Evolutionary conservation across 257 asterid genomes (phyloP).

Genomic region (Oldenlandia corymbosa): DNA sequence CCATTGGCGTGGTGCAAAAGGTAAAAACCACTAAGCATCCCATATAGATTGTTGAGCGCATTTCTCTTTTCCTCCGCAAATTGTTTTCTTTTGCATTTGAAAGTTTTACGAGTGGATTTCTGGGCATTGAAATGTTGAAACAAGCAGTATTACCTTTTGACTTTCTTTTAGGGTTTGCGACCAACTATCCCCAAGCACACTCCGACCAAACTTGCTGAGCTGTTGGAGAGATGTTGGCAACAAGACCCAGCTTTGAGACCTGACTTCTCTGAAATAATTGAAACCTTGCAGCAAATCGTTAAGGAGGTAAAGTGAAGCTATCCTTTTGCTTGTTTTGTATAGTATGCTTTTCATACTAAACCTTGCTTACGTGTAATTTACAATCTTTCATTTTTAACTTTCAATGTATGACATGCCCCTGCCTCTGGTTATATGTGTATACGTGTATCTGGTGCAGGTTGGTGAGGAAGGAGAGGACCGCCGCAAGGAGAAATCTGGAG

Average conservation of each 20-base stretch:
- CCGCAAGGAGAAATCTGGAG: conserved; percentile 76
- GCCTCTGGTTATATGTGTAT: no score
- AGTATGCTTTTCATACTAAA: no score
- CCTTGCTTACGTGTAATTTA: no score
- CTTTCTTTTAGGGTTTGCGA: conserved; percentile 59
- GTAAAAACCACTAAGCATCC: conserved; percentile 28
- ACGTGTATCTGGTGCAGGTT: conserved; percentile 42
- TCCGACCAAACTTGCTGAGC: conserved; percentile 68
- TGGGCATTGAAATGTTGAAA: background rate
- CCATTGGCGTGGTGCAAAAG: conserved; percentile 97
- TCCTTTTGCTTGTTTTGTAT: background rate
- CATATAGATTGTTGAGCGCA: background rate
- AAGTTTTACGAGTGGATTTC: background rate
- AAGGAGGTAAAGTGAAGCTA: conserved; percentile 56
- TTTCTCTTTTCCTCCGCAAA: no score
- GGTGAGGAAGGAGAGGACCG: conserved; percentile 66
- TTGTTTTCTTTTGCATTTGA: no score
- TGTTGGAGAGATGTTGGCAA: conserved; percentile 96
- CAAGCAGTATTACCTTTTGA: background rate
- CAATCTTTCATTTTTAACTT: no score
- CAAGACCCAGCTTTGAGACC: conserved; percentile 80
- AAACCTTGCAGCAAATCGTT: conserved; percentile 46
- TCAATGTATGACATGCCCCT: no score
- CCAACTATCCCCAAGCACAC: conserved; percentile 80
- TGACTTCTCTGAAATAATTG: conserved; percentile 72